These are phyloP conservation scores for Penicillium sp. DNA, from an alignment of 2,329 filamentous ascomycete genomes.

Conservation along the genomic window DNA sequence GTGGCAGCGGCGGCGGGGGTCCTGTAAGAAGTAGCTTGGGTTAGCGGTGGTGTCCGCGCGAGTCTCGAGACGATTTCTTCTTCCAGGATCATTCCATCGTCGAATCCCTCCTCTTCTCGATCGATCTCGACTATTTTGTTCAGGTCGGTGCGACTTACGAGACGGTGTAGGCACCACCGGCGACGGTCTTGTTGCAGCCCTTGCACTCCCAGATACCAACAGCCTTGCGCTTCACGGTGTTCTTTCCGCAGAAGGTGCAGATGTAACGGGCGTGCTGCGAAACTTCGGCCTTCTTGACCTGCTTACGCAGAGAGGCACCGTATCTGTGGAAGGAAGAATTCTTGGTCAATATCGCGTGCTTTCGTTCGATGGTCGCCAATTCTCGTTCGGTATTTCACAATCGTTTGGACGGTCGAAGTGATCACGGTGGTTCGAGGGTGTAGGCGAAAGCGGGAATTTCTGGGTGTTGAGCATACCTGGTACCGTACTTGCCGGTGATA, in stretches of 20 bases:
- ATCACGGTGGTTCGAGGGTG: constrained; percentile 7
- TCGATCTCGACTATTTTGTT: not conserved
- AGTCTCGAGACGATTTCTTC: not conserved
- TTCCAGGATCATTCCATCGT: not conserved
- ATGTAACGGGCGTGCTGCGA: constrained; percentile 96
- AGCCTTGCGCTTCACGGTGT: constrained; percentile 83
- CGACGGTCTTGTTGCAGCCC: constrained; percentile 90
- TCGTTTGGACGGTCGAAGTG: constrained; percentile 11
- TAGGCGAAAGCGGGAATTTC: constrained; percentile 11
- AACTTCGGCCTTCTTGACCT: constrained; percentile 99
- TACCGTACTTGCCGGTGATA: constrained; percentile 98
- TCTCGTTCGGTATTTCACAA: constrained; percentile 19
- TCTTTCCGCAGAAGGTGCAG: constrained; percentile 99
- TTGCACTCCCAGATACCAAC: constrained; percentile 98
- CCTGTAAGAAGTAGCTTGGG: constrained; percentile 49
- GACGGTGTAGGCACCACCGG: constrained; percentile 91
- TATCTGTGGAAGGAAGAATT: constrained; percentile 61
- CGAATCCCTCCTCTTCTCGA: not conserved
- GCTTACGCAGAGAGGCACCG: constrained; percentile 99
- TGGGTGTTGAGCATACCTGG: constrained; percentile 67
- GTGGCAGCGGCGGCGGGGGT: constrained; percentile 92
- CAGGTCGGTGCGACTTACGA: constrained; percentile 69
- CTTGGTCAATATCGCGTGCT: constrained; percentile 22
- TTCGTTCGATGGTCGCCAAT: constrained; percentile 14
- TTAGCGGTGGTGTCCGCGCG: constrained; percentile 1